Evolutionary conservation across 345 rosid species (phyloP).

Genomic region (Noccaea caerulescens): DNA sequence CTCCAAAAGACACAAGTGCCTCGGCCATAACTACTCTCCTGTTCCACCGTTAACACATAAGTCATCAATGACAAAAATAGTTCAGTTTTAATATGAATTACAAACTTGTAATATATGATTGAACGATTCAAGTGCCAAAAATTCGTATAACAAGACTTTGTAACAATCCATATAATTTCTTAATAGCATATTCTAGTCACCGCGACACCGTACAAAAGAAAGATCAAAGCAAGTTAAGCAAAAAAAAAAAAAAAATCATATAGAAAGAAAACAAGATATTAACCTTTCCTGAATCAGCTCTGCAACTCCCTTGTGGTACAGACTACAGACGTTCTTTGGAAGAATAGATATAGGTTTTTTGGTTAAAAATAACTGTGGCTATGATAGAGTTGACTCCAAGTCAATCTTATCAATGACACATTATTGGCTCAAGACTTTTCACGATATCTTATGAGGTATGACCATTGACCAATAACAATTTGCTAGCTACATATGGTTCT

Average conservation of each 20-base stretch:
- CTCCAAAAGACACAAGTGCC: neutral
- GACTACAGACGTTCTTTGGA: neutral
- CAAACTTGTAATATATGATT: neutral
- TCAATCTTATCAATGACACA: neutral
- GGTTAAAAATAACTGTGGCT: too few relatives aligned
- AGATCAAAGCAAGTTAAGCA: neutral
- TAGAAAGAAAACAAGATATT: neutral
- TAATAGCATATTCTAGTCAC: neutral
- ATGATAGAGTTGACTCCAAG: neutral
- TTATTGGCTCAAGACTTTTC: too few relatives aligned
- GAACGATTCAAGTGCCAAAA: neutral
- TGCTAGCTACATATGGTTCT: too few relatives aligned
- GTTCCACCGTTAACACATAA: neutral
- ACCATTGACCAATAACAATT: too few relatives aligned
- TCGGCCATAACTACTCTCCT: slow-evolving; percentile 5
- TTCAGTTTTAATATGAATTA: too few relatives aligned
- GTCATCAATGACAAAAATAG: neutral
- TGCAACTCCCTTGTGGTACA: neutral
- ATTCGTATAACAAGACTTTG: neutral
- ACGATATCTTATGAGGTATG: too few relatives aligned
- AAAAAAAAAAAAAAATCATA: too few relatives aligned
- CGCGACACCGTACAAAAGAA: neutral
- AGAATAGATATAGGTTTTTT: too few relatives aligned
- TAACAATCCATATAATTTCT: neutral
- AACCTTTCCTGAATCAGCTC: neutral